Evolutionary conservation across 2,329 filamentous ascomycete species (phyloP).

Genomic region (Bipolaris gigantea): DNA sequence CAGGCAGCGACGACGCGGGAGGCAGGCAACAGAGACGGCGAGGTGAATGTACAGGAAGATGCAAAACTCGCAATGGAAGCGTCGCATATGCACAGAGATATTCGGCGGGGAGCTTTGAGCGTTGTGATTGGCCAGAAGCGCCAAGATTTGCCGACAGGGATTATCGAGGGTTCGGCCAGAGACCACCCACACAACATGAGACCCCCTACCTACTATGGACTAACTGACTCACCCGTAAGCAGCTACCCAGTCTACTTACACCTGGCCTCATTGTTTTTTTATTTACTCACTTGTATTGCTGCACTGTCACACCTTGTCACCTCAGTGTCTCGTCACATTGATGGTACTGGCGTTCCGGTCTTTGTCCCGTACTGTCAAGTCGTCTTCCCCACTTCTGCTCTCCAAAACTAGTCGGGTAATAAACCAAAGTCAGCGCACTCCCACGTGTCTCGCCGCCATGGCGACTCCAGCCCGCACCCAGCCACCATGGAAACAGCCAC

Average conservation of each 20-base stretch:
- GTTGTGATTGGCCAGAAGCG: slow-evolving; percentile 29
- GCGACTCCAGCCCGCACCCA: slow-evolving; percentile 42
- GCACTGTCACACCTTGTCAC: slow-evolving; percentile 19
- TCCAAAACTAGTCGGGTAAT: slow-evolving; percentile 16
- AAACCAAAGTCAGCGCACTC: slow-evolving; percentile 2
- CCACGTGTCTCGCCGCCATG: slow-evolving; percentile 29
- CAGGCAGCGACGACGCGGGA: background rate
- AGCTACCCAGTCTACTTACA: slow-evolving; percentile 10
- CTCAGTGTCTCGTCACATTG: slow-evolving; percentile 24
- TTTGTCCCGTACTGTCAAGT: slow-evolving; percentile 33
- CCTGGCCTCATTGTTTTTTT: slow-evolving; percentile 14
- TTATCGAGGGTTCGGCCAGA: slow-evolving; percentile 1
- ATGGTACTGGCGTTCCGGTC: slow-evolving; percentile 36
- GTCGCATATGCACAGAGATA: slow-evolving; percentile 16
- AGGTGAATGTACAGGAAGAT: slow-evolving; percentile 5
- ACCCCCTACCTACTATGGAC: background rate
- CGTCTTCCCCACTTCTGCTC: slow-evolving; percentile 25
- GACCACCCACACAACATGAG: slow-evolving; percentile 16
- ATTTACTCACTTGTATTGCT: background rate
- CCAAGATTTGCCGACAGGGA: slow-evolving; percentile 31
- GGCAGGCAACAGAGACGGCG: background rate
- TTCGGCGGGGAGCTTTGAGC: slow-evolving; percentile 31
- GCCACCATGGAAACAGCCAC: slow-evolving; percentile 45
- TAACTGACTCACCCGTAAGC: slow-evolving; percentile 29
- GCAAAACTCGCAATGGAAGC: slow-evolving; percentile 6